These are phyloP conservation scores for Berkeleyomyces rouxiae DNA, from an alignment of 2,329 filamentous ascomycete genomes.

Conservation along the genomic window DNA sequence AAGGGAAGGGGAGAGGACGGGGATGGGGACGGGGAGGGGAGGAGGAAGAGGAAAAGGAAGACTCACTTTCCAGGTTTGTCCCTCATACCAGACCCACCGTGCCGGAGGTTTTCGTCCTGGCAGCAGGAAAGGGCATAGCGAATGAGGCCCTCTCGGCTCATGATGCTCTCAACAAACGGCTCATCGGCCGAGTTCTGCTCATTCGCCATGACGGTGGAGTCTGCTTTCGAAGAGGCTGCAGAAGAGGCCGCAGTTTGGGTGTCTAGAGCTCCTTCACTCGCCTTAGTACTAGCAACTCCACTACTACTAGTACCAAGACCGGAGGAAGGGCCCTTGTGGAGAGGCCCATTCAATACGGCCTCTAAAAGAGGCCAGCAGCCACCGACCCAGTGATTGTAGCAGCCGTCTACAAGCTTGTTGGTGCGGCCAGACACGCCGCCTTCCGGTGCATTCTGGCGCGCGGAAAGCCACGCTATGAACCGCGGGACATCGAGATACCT, in stretches of 20 bases:
- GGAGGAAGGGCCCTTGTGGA: constrained; percentile 10
- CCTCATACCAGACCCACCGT: constrained; percentile 47
- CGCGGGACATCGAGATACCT: constrained; percentile 62
- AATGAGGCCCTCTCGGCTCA: constrained; percentile 69
- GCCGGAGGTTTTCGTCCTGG: constrained; percentile 52
- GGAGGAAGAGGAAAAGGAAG: background rate
- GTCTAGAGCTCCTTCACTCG: background rate
- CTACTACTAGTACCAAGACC: background rate
- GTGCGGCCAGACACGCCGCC: constrained; percentile 86
- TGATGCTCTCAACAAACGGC: constrained; percentile 35
- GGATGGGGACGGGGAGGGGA: background rate
- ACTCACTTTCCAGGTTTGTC: constrained; percentile 86
- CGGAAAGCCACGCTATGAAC: constrained; percentile 74
- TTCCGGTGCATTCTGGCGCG: constrained; percentile 77
- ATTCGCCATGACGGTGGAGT: background rate
- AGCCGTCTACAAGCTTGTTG: constrained; percentile 95
- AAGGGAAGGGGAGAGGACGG: background rate
- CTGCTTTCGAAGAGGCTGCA: background rate
- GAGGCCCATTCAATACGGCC: constrained; percentile 48
- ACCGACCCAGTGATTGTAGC: constrained; percentile 96
- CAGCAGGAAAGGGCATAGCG: constrained; percentile 84
- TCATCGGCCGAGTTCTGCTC: constrained; percentile 11
- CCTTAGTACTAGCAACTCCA: background rate
- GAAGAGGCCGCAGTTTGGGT: constrained; percentile 6
- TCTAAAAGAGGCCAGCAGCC: constrained; percentile 87